These are phyloP conservation scores for Phytophthora cactorum DNA, from an alignment of 352 stramenopile genomes.

Conservation along the genomic window DNA sequence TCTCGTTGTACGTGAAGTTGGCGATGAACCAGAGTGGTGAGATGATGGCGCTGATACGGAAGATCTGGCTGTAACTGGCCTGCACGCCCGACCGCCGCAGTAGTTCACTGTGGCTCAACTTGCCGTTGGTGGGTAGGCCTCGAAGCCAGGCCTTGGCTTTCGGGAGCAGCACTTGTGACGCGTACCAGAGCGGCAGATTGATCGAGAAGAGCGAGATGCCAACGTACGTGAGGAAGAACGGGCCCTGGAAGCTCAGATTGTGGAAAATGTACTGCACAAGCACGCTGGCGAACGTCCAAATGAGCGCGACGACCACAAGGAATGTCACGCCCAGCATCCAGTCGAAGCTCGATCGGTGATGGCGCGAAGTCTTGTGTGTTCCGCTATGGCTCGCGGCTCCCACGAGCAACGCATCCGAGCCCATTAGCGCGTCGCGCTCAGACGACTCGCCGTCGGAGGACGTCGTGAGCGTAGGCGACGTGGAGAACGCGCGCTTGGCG, in stretches of 20 bases:
- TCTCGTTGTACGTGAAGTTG: conserved; percentile 95
- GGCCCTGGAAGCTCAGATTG: conserved; percentile 82
- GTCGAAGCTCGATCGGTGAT: conserved; percentile 48
- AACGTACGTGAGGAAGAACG: conserved; percentile 92
- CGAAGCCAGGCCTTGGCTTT: conserved; percentile 43
- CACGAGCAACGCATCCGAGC: conserved; percentile 29
- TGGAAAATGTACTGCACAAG: conserved; percentile 92
- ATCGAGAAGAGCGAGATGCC: conserved; percentile 87
- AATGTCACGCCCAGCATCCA: conserved; percentile 80
- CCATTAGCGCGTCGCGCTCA: conserved; percentile 31
- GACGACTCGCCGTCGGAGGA: conserved; percentile 30
- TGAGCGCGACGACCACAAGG: conserved; percentile 75
- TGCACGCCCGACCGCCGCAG: conserved; percentile 38
- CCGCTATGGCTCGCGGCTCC: conserved; percentile 20
- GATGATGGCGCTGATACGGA: conserved; percentile 72
- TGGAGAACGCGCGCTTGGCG: conserved; percentile 26
- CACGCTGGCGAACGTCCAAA: conserved; percentile 88
- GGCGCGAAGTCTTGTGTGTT: conserved; percentile 9
- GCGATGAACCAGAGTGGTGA: conserved; percentile 95
- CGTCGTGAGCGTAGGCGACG: conserved; percentile 26
- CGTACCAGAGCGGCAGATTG: conserved; percentile 82
- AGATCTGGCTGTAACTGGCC: conserved; percentile 52
- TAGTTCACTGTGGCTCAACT: conserved; percentile 45
- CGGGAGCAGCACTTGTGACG: conserved; percentile 59
- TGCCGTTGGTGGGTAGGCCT: conserved; percentile 42